Evolutionary conservation across 768 basidiomycete species (phyloP), one percentile per base, ranked within the genome.

Genomic region (Ramaria sp.): DNA sequence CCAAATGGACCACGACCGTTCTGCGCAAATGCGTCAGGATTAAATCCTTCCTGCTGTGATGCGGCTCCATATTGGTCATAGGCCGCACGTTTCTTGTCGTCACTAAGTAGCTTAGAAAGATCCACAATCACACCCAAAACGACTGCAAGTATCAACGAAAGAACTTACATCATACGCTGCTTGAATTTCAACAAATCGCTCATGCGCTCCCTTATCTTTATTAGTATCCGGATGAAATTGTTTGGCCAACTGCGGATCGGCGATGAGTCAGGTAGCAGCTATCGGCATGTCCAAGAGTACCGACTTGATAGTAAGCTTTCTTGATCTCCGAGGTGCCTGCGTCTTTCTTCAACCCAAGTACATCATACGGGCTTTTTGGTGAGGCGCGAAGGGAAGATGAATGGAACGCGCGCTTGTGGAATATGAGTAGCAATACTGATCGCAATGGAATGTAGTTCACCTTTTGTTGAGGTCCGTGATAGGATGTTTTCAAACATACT

Each of bases 151-250:
- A 45, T 37, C 49, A 42, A 58, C 56, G 22, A 39, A 33, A 48
- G 49, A 30, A 71, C 84, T 62, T 62, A 97, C 95, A 70, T 98
- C 96, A 73, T 98, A 99, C 11, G 96, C 96, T 64, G 84, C 81
- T 68, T 98, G 96, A 57, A 98, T 97, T 70, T 99, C 95, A 17
- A 94, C 78, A 69, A 99, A 99, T 68, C 89, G 91, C 60, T 88
- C 89, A 63, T 91, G 85, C 0, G 95, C 91, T 48, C 76, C 78
- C 65, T 91, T 88, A 72, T 95, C 91, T 42, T 91, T 88, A 71
- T 93, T 98, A 12, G 93, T 93, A 66, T 99, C 96, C 0, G 96
- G 96, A 70, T 99, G 96, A 66, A 88, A 96, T 75, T 98, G 95
- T 60, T 95, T 88, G 17, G 96, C 96, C 61, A 99, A 86, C 95